Conservation (phyloP, 1,284 basidiomycete genomes). For the Boletus smithii region DNA sequence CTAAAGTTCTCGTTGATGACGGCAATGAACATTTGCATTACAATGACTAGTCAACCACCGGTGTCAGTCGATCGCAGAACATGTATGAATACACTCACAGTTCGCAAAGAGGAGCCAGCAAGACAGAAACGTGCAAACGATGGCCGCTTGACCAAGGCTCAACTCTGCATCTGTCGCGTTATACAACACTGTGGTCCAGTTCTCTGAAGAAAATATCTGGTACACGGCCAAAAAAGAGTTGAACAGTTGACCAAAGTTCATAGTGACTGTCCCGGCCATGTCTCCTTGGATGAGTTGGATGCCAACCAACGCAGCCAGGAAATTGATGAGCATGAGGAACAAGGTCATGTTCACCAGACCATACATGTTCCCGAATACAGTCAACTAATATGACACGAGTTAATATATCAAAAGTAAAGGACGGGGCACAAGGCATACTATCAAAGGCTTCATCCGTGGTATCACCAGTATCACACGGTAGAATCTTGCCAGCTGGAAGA, state of each 20-base stretch:
- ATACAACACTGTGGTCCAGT: slow-evolving; percentile 90
- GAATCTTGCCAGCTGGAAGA: slow-evolving; percentile 87
- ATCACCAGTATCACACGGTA: slow-evolving; percentile 91
- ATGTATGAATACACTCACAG: slow-evolving; percentile 51
- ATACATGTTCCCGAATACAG: slow-evolving; percentile 90
- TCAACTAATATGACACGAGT: slow-evolving; percentile 48
- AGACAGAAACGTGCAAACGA: slow-evolving; percentile 76
- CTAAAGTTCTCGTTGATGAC: slow-evolving; percentile 98
- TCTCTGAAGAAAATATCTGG: slow-evolving; percentile 91
- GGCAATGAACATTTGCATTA: slow-evolving; percentile 98
- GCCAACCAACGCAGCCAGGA: slow-evolving; percentile 79
- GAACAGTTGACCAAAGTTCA: slow-evolving; percentile 89
- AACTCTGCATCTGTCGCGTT: slow-evolving; percentile 62
- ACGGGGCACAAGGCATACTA: slow-evolving; percentile 47
- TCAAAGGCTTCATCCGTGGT: slow-evolving; percentile 77
- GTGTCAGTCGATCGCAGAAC: no score
- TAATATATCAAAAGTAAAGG: slow-evolving; percentile 1
- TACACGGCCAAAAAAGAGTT: slow-evolving; percentile 90
- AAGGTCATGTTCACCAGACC: slow-evolving; percentile 92
- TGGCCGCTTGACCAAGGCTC: slow-evolving; percentile 65
- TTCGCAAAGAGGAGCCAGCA: slow-evolving; percentile 93
- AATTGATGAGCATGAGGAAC: slow-evolving; percentile 89
- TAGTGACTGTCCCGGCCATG: slow-evolving; percentile 49
- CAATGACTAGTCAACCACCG: slow-evolving; percentile 62
- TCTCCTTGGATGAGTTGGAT: slow-evolving; percentile 82